phyloP scores from a whole-genome alignment of 441 rosid genomes.

The Gossypium schwendimanii region DNA sequence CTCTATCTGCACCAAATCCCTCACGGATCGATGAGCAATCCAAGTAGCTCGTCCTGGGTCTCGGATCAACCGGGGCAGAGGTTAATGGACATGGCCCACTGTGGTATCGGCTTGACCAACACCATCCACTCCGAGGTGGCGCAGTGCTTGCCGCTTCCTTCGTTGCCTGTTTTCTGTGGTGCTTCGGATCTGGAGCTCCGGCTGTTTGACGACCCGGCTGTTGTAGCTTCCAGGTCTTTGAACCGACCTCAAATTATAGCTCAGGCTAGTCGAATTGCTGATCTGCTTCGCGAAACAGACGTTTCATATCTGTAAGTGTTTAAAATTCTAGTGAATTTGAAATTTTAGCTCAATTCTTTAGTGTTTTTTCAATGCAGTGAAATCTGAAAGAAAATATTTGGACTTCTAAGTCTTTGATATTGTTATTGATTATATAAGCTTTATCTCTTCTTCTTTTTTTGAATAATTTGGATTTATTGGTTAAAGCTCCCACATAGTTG shows the following conservation, averaged over 20 bases:
- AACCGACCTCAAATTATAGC: constrained; percentile 60
- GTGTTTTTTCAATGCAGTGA: not conserved
- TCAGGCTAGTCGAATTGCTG: constrained; percentile 66
- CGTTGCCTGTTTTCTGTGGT: constrained; percentile 79
- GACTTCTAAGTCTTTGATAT: not conserved
- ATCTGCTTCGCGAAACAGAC: constrained; percentile 62
- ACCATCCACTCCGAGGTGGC: constrained; percentile 88
- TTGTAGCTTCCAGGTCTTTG: constrained; percentile 39
- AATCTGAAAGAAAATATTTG: not conserved
- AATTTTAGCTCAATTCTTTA: constrained; percentile 5
- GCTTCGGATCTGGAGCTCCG: constrained; percentile 61
- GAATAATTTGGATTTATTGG: not conserved
- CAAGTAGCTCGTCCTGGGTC: constrained; percentile 18
- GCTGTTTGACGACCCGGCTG: constrained; percentile 47
- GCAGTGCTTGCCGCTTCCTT: constrained; percentile 84
- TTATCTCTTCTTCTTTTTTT: not conserved
- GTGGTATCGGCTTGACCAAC: constrained; percentile 83
- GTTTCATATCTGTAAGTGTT: constrained; percentile 80
- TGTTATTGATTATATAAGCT: not conserved
- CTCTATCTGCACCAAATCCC: constrained; percentile 10
- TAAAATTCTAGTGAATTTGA: not conserved
- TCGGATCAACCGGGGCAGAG: constrained; percentile 24
- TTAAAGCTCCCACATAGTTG: not conserved
- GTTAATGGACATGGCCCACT: constrained; percentile 23
- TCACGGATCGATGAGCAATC: constrained; percentile 47